These are phyloP conservation scores for Microdochium bolleyi DNA, from an alignment of 2,329 filamentous ascomycete genomes.

Conservation along the genomic window DNA sequence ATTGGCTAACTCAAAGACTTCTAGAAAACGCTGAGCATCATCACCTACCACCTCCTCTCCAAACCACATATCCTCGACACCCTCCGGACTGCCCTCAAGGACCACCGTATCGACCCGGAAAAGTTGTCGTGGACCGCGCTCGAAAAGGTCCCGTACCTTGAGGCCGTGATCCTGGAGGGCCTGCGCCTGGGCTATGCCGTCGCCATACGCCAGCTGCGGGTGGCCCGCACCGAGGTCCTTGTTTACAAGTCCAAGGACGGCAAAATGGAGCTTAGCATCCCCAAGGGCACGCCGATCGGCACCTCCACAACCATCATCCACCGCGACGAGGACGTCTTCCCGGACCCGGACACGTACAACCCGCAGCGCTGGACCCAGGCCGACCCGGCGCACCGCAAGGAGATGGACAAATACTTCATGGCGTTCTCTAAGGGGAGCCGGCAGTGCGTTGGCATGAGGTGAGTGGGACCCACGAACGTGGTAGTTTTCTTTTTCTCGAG, in stretches of 20 bases:
- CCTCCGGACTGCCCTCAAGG: slow-evolving; percentile 24
- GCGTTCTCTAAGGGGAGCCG: slow-evolving; percentile 1
- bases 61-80: slow-evolving; percentile 17
- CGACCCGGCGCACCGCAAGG: neutral
- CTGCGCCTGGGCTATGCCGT: slow-evolving; percentile 12
- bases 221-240: slow-evolving; percentile 9
- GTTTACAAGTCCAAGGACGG: slow-evolving; percentile 11
- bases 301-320: neutral
- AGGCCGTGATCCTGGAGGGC: slow-evolving; percentile 11
- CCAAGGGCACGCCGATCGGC: slow-evolving; percentile 1
- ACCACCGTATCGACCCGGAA: slow-evolving; percentile 3
- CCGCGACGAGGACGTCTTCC: slow-evolving; percentile 1
- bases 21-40: slow-evolving; percentile 5
- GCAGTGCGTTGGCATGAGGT: slow-evolving; percentile 4
- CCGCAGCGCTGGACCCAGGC: slow-evolving; percentile 5
- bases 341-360: slow-evolving; percentile 1
- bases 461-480: neutral
- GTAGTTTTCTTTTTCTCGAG: neutral
- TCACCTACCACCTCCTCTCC: slow-evolving; percentile 24
- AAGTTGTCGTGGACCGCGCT: slow-evolving; percentile 10
- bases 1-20: neutral
- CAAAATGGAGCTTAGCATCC: neutral
- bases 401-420: slow-evolving; percentile 1
- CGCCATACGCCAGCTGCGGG: slow-evolving; percentile 6
- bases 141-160: slow-evolving; percentile 13